Base-by-base conservation (phyloP, 2,329 filamentous ascomycete species). In the Alternaria incomplexa region DNA sequence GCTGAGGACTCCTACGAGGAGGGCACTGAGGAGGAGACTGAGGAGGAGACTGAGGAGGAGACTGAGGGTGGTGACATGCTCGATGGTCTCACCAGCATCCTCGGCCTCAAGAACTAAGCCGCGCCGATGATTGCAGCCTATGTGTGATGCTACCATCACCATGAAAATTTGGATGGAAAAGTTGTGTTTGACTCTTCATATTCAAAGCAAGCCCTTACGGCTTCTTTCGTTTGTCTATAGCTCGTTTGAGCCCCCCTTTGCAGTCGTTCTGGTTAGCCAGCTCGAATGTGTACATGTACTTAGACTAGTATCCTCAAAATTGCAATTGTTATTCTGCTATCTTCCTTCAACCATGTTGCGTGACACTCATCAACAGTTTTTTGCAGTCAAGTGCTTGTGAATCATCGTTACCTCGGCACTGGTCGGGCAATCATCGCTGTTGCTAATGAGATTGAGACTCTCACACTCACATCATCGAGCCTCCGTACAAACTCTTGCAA, bases 81-180 rank as follows among this genome's bases (percentile, higher is more conserved):
- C 4, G 32, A n/a, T n/a, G n/a, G n/a, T n/a, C n/a, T n/a, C n/a
- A n/a, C n/a, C n/a, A n/a, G n/a, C n/a, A n/a, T n/a, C n/a, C n/a
- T n/a, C n/a, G n/a, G n/a, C n/a, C n/a, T n/a, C n/a, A 52, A 52
- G 28, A 23, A 52, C 30, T 52, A 52, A n/a, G 36, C 22, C 20
- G n/a, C 9, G 4, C 13, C 23, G 13, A 22, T 52, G 10, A 36
- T 30, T 2, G 22, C 32, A 25, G 30, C 30, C 48, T 10, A 32
- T 17, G 48, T 6, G 20, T 36, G 48, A 51, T 36, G 28, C 17
- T 3, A 22, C 17, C 48, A 32, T 51, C 48, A 36, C 28, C 23
- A 48, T 25, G 26, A 20, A 11, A 36, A 28, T 22, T 15, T 32
- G 20, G 23, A 25, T 52, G 22, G 13, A 23, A 30, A 28, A 32